Percentiles rank a stretch among this genome's conserved stretches.
Conservation (phyloP, 2,329 filamentous ascomycete species). For the Beauveria rudraprayagi region DNA sequence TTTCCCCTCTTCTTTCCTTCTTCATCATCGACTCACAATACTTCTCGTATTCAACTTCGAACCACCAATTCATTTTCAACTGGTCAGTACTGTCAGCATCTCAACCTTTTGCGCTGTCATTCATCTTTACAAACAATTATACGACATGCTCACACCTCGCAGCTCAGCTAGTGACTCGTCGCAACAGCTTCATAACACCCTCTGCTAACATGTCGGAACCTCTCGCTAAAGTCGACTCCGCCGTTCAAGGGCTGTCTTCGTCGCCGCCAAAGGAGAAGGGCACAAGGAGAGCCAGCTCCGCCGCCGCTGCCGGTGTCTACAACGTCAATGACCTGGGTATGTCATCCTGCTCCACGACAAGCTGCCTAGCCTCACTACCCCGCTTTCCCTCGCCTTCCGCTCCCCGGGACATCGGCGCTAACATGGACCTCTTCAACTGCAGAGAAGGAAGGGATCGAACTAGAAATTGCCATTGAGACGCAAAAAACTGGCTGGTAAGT, state of each 20-base stretch:
- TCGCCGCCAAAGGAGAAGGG: conserved; percentile 59
- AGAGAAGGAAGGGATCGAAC: conserved; percentile 67
- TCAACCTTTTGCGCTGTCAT: neutral
- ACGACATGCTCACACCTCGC: conserved; percentile 1
- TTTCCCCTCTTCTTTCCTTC: conserved; percentile 18
- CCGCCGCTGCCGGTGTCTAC: conserved; percentile 52
- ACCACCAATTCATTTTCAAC: neutral
- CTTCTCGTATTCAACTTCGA: conserved; percentile 15
- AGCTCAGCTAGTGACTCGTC: conserved; percentile 2
- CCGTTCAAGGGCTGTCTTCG: conserved; percentile 68
- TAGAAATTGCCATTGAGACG: conserved; percentile 71
- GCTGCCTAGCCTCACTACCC: neutral
- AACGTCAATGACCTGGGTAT: conserved; percentile 83
- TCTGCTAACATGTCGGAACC: conserved; percentile 37
- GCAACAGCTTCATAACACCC: conserved; percentile 12
- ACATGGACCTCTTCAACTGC: conserved; percentile 10
- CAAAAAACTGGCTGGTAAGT: conserved; percentile 82
- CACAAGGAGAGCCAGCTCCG: conserved; percentile 65
- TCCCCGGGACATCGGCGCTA: neutral
- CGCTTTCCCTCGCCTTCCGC: neutral
- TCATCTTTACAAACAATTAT: too few species aligned
- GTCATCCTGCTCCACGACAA: conserved; percentile 22
- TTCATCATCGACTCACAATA: conserved; percentile 19
- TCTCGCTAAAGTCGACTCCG: conserved; percentile 85
- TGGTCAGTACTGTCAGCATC: neutral